Evolutionary conservation across 805 yeast species (phyloP).

Genomic region (Peterozyma toletana): DNA sequence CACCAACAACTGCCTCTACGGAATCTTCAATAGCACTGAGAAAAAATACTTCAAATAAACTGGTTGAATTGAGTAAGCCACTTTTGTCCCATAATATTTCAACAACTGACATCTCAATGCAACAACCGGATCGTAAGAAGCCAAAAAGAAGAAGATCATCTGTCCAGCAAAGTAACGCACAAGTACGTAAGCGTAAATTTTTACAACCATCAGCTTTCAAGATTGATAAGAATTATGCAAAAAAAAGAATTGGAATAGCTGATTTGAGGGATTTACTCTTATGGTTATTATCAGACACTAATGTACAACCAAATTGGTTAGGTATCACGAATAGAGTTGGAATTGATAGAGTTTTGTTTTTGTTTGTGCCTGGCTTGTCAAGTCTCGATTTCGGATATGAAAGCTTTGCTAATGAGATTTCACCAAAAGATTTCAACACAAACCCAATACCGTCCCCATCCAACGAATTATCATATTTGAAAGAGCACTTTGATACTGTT

Average conservation of each 20-base stretch:
- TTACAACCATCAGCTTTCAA: slow-evolving; percentile 17
- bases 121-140: slow-evolving; percentile 10
- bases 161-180: slow-evolving; percentile 18
- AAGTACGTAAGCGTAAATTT: slow-evolving; percentile 25
- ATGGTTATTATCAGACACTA: slow-evolving; percentile 31
- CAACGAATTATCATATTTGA: slow-evolving; percentile 24
- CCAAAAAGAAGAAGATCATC: slow-evolving; percentile 33
- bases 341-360: slow-evolving; percentile 47
- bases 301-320: slow-evolving; percentile 41
- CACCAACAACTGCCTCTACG: slow-evolving; percentile 4
- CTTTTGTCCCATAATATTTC: too few relatives aligned
- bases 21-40: neutral
- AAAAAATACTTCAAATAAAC: too few relatives aligned
- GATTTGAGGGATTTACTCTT: slow-evolving; percentile 41
- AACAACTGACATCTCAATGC: too few relatives aligned
- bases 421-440: neutral
- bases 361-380: slow-evolving; percentile 62
- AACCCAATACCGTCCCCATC: neutral
- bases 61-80: too few relatives aligned
- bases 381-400: slow-evolving; percentile 33
- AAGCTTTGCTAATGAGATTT: slow-evolving; percentile 10
- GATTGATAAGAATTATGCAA: slow-evolving; percentile 9
- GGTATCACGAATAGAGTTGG: slow-evolving; percentile 36
- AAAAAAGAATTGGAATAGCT: slow-evolving; percentile 23
- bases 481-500: slow-evolving; percentile 29